Conservation (phyloP, 164 flowering plant genomes). For the Aristolochia contorta region DNA sequence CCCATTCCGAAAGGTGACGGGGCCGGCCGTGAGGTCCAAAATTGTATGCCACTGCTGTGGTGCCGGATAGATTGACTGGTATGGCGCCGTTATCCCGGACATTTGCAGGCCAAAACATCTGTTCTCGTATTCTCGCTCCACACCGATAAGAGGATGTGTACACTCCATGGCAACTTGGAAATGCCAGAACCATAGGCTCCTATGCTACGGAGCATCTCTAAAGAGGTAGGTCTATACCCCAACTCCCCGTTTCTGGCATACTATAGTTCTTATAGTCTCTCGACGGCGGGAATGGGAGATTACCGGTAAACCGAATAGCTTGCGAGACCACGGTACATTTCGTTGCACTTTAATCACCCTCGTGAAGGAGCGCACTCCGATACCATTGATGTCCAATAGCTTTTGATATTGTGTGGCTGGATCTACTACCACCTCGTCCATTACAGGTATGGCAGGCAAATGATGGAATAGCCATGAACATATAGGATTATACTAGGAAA, state of each 20-base stretch:
- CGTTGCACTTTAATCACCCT: background rate
- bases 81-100: too few species aligned
- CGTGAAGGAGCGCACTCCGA: background rate
- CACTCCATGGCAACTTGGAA: background rate
- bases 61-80: too few species aligned
- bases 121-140: too few species aligned
- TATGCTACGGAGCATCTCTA: background rate
- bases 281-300: background rate
- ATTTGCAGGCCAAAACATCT: background rate
- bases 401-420: background rate
- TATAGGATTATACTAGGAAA: too few species aligned
- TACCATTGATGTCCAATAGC: slow-evolving; percentile 1
- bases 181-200: background rate
- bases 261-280: background rate
- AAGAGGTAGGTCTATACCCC: background rate
- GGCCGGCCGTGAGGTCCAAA: too few species aligned
- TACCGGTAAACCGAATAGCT: background rate
- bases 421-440: background rate
- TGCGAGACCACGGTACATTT: background rate
- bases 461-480: background rate
- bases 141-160: background rate
- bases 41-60: too few species aligned
- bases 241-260: background rate
- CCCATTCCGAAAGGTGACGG: background rate
- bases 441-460: background rate